Conservation (phyloP, 1,284 basidiomycete species). For the Cystobasidium sp. region DNA sequence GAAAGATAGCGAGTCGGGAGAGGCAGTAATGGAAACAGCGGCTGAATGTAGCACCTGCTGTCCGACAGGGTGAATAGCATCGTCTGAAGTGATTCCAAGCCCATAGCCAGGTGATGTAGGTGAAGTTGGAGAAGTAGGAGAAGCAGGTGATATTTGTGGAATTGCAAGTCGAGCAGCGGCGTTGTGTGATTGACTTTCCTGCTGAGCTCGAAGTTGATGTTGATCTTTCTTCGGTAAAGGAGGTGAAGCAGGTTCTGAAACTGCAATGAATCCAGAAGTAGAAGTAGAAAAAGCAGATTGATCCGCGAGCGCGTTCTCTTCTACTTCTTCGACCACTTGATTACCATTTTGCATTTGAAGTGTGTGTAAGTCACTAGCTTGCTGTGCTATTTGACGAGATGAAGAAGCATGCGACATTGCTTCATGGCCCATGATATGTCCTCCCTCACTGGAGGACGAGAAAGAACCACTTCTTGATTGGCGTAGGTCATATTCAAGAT, state of each 20-base stretch:
- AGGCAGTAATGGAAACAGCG: neutral
- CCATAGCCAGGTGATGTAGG: constrained; percentile 34
- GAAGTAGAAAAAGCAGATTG: constrained; percentile 12
- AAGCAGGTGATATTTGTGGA: neutral
- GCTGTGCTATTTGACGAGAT: neutral
- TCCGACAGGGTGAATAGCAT: constrained; percentile 33
- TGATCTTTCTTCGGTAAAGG: neutral
- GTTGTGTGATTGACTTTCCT: neutral
- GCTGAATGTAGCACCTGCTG: neutral
- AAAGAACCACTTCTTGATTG: neutral
- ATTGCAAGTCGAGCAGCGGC: neutral
- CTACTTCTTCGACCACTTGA: neutral
- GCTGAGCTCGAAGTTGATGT: neutral
- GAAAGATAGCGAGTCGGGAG: neutral
- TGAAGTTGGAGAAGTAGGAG: constrained; percentile 6
- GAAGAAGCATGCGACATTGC: too few species aligned
- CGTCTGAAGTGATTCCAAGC: constrained; percentile 38
- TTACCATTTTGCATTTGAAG: neutral
- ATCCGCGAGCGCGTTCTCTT: neutral
- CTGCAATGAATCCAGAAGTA: constrained; percentile 3
- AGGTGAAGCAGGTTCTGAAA: constrained; percentile 3
- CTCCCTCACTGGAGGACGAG: neutral
- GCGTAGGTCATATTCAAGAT: constrained; percentile 33
- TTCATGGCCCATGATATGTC: neutral
- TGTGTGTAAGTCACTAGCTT: neutral